These are phyloP conservation scores for Cardamine occulta DNA, from an alignment of 345 rosid species.

Conservation along the genomic window DNA sequence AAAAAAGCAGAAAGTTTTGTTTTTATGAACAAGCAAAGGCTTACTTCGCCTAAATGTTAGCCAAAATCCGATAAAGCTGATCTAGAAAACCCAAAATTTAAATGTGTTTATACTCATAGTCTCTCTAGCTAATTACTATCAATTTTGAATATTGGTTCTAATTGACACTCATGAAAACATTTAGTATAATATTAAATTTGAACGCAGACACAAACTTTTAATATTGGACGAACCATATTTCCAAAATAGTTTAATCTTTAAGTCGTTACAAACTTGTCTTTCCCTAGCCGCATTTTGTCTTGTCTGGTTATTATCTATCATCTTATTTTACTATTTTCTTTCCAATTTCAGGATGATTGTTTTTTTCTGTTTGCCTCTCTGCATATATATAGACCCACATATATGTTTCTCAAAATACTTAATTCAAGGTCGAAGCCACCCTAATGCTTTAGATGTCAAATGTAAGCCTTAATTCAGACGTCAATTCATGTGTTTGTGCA, in stretches of 20 bases:
- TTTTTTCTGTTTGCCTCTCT: not conserved
- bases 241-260: not conserved
- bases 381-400: not conserved
- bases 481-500: not conserved
- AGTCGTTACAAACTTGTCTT: constrained; percentile 13
- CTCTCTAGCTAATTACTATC: not conserved
- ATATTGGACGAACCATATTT: not conserved
- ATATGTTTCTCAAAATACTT: not conserved
- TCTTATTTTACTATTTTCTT: constrained; percentile 12
- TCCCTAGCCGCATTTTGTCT: constrained; percentile 23
- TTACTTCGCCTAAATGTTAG: not conserved
- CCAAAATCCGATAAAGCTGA: not conserved
- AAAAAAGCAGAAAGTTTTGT: not conserved
- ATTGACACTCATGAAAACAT: not conserved
- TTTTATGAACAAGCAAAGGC: not conserved
- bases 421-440: not conserved
- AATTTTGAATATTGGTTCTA: not conserved
- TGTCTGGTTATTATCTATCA: not conserved
- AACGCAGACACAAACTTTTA: not conserved
- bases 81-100: not conserved
- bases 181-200: not conserved
- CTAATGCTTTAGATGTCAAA: not conserved
- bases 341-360: constrained; percentile 3
- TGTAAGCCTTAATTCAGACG: not conserved
- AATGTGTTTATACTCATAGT: not conserved